Evolutionary conservation across 257 asterid species (phyloP), one percentile per base, ranked within the genome.

Genomic region (Ajuga chamaepitys): DNA sequence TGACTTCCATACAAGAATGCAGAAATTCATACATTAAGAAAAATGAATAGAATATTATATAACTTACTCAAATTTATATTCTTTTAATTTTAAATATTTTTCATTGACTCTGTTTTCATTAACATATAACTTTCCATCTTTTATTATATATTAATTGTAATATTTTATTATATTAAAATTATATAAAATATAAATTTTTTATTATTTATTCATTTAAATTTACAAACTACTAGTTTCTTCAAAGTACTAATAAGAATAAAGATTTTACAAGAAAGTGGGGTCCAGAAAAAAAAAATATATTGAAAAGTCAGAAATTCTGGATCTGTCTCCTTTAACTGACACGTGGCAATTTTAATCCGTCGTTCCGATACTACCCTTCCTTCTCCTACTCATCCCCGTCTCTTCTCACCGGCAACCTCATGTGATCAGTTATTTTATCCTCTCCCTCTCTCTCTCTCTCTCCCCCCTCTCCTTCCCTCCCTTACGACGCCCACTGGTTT

Each of bases 351-450:
- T 40, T 40, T 4, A 4, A 2, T 2, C 0, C 0, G 17, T 56
- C 52, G 42, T 87, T 72, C 79, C 95, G 7, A 25, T 5, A 32
- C 0, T 78, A 42, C 83, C 97, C 95, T 84, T 82, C 82, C 86
- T 62, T 86, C 89, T 73, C 79, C 88, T 81, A 85, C 77, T 79
- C 90, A 54, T 50, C 80, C 91, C 81, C 85, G 87, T 80, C 87
- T 82, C 95, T 71, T 73, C 71, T 57, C 73, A 59, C 79, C 80
- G 72, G 85, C 86, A 74, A 53, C 73, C 77, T 73, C 85, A 67
- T 84, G 78, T 70, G 85, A 86, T 86, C 81, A 76, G 83, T 81
- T 81, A 58, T 71, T 68, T 64, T 64, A 26, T 54, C 71, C 25
- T 53, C 21, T 2, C 62, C 47, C 21, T 5, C 58, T 22, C 53